A percentile compares a stretch with the other conserved stretches of the same genome.
phyloP scores from a whole-genome alignment of 495 filamentous ascomycete genomes.

The Penicillium egyptiacum region DNA sequence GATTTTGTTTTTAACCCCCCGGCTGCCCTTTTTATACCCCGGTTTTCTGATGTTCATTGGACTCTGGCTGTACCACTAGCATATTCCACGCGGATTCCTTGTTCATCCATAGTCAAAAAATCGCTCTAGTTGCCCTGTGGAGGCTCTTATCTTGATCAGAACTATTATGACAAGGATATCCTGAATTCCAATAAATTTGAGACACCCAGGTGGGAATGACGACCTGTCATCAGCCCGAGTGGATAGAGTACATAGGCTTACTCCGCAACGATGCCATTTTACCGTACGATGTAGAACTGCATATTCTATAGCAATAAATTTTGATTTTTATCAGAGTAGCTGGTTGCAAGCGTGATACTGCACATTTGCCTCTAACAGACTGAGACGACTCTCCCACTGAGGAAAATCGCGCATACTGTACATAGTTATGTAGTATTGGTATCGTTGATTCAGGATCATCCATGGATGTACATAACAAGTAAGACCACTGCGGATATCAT shows the following conservation, averaged over 20 bases:
- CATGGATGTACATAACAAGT: background rate
- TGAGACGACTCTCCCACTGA: constrained; percentile 15
- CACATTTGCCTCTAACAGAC: constrained; percentile 11
- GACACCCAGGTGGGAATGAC: background rate
- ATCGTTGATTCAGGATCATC: background rate
- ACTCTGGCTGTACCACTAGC: constrained; percentile 43
- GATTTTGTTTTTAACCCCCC: constrained; percentile 11
- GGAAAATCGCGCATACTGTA: constrained; percentile 18
- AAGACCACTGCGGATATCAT: background rate
- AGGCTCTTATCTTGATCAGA: constrained; percentile 2
- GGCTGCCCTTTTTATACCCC: constrained; percentile 36
- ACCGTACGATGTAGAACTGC: background rate
- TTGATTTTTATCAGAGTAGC: background rate
- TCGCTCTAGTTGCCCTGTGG: constrained; percentile 15
- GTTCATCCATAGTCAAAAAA: constrained; percentile 22
- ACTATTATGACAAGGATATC: background rate
- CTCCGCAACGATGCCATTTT: background rate
- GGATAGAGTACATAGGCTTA: constrained; percentile 2
- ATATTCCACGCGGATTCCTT: constrained; percentile 20
- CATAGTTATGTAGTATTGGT: constrained; percentile 3
- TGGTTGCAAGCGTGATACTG: constrained; percentile 15
- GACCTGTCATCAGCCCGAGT: constrained; percentile 11
- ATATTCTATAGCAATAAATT: background rate
- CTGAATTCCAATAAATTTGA: background rate
- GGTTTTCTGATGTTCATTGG: constrained; percentile 37